Evolutionary conservation across 176 grass and related monocot species (phyloP).

Genomic region (Oryza glumipatula): DNA sequence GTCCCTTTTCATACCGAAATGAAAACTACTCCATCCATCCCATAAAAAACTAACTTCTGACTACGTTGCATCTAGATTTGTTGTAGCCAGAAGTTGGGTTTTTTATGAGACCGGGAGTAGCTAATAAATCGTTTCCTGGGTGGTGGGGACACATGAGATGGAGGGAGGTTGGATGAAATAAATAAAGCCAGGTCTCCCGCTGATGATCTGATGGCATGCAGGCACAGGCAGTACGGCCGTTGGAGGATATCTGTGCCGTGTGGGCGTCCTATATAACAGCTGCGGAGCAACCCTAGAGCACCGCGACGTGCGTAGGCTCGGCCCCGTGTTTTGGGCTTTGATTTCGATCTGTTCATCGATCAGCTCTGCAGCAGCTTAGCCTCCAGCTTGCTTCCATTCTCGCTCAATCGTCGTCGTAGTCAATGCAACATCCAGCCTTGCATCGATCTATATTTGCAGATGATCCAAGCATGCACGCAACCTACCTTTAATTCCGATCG

Average conservation of each 20-base stretch:
- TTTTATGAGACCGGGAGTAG: too few species aligned
- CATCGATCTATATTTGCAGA: too few species aligned
- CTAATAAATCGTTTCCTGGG: too few species aligned
- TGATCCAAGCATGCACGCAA: too few species aligned
- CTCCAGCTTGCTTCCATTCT: neutral
- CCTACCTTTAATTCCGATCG: too few species aligned
- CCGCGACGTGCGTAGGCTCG: constrained; percentile 53
- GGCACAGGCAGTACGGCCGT: neutral
- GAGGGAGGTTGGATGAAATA: neutral
- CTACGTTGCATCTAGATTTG: too few species aligned
- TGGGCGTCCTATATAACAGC: constrained; percentile 52
- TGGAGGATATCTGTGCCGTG: constrained; percentile 8
- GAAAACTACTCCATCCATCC: too few species aligned
- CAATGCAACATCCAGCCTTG: neutral
- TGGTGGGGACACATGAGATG: neutral
- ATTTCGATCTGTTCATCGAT: neutral
- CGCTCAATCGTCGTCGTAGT: neutral
- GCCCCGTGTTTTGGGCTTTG: constrained; percentile 26
- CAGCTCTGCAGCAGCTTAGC: too few species aligned
- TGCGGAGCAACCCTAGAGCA: constrained; percentile 40
- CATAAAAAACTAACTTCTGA: too few species aligned
- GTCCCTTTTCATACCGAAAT: too few species aligned
- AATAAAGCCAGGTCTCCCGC: constrained; percentile 45
- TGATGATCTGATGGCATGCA: constrained; percentile 1
- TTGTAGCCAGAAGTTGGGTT: too few species aligned